These are phyloP conservation scores for Pythium monospermum DNA, from an alignment of 352 stramenopile species.

Conservation along the genomic window DNA sequence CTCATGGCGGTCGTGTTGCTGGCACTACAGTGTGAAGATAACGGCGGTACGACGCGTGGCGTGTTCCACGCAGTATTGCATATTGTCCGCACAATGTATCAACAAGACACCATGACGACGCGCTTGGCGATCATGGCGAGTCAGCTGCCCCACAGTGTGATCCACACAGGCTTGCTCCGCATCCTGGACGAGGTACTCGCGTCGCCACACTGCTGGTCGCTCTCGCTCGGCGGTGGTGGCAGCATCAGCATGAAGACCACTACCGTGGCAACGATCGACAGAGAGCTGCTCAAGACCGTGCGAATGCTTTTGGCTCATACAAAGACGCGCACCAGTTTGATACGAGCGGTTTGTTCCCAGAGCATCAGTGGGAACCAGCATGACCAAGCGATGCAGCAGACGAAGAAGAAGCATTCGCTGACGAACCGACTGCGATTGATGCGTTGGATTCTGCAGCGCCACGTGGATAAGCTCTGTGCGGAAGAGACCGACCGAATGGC, in stretches of 20 bases:
- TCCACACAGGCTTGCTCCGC: constrained; percentile 23
- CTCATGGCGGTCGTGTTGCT: constrained; percentile 32
- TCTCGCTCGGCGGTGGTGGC: too few relatives aligned
- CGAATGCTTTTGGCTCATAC: constrained; percentile 33
- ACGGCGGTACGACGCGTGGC: neutral
- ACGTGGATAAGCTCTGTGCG: neutral
- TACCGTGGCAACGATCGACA: too few relatives aligned
- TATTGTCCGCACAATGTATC: constrained; percentile 37
- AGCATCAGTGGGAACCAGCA: too few relatives aligned
- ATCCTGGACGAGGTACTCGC: constrained; percentile 29
- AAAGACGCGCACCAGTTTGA: constrained; percentile 24
- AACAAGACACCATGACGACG: too few relatives aligned
- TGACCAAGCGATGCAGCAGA: neutral
- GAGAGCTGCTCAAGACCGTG: constrained; percentile 33
- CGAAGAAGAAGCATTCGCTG: neutral
- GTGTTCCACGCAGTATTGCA: constrained; percentile 41
- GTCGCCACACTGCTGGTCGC: constrained; percentile 30
- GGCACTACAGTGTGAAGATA: constrained; percentile 10
- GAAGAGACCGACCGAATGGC: neutral
- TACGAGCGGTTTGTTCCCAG: constrained; percentile 18
- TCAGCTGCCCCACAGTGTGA: constrained; percentile 1
- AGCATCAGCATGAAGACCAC: constrained; percentile 5
- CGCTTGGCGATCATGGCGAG: too few relatives aligned
- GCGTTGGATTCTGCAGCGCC: constrained; percentile 23
- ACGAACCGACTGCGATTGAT: constrained; percentile 25